Base-by-base conservation (phyloP, 176 grass and related monocot genomes). In the Zoysia pacifica region DNA sequence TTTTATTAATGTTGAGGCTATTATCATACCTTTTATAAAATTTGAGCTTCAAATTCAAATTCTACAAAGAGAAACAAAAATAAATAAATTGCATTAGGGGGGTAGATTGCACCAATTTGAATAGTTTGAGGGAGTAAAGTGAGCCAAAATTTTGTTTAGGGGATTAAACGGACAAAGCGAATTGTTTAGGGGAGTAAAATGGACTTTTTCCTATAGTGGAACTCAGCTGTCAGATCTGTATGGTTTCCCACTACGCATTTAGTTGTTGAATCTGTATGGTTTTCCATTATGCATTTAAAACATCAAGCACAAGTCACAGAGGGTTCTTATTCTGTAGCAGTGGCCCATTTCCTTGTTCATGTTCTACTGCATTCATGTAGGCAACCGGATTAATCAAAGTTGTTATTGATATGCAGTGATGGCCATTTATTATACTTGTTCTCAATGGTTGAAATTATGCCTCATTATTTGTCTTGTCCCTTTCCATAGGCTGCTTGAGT, bases 221-320 rank as follows among this genome's bases (percentile, higher is more conserved):
- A 19, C 39, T 49, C 18, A 12, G 59, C 39, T 84, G 37, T 5
- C 19, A 47, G 49, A 60, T 65, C 48, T 3, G 5, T 48, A 50
- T 75, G 71, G 62, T 74, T 69, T 53, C 47, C 70, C 11, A 75
- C 63, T 70, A 59, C 69, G 13, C 77, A 65, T 81, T 81, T 71
- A 80, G 76, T 79, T 80, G 58, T 76, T 75, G 56, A 40, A 47
- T 84, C 69, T 84, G 53, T 74, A 69, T 69, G 48, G 62, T 74
- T 80, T 80, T 28, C 76, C 11, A 75, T 65, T 55, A 48, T 35
- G 13, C 77, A 81, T 85, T 81, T 72, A 81, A 81, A 67, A 37
- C 50, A 69, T 79, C 40, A 2, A 68, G 49, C 69, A 15, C 0
- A 9, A 54, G 46, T 76, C 53, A 51, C 68, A 75, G n/a, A 79